A percentile compares a stretch with the other conserved stretches of the same genome.
phyloP scores from a whole-genome alignment of 2,329 filamentous ascomycete species.

The Neonectria punicea region DNA sequence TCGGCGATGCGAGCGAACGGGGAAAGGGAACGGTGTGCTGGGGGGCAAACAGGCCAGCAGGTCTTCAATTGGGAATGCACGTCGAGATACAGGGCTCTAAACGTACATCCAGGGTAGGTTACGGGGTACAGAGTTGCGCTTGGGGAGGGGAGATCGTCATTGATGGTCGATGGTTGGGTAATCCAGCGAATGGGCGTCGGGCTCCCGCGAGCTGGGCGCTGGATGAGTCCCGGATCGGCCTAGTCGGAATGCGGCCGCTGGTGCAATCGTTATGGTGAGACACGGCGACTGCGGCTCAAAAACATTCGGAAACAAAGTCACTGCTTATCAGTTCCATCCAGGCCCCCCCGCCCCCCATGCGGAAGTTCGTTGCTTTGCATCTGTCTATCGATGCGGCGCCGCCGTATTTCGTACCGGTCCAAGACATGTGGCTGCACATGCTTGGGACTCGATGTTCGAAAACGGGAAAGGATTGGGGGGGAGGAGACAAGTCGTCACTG shows the following conservation, averaged over 20 bases:
- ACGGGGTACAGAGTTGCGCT: neutral
- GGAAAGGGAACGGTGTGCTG: neutral
- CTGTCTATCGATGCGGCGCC: neutral
- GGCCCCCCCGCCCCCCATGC: neutral
- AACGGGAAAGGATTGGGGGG: neutral
- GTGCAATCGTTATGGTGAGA: constrained; percentile 7
- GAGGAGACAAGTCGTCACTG: neutral
- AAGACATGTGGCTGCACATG: neutral
- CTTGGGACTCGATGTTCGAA: neutral
- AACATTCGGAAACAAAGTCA: neutral
- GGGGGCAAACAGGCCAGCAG: neutral
- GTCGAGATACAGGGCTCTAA: neutral
- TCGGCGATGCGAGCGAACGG: neutral
- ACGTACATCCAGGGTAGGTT: neutral
- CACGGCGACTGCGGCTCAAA: constrained; percentile 13
- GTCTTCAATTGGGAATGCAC: neutral
- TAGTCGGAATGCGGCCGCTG: constrained; percentile 12
- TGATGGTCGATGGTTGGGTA: constrained; percentile 13
- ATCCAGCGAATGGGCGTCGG: constrained; percentile 19
- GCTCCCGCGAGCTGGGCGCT: constrained; percentile 22
- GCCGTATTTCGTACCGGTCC: neutral
- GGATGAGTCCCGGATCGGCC: constrained; percentile 19
- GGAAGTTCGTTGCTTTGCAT: neutral
- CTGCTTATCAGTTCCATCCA: neutral
- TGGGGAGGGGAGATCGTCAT: neutral